phyloP scores from a whole-genome alignment of 139 green algal genomes.

The Chlorella sp. region DNA sequence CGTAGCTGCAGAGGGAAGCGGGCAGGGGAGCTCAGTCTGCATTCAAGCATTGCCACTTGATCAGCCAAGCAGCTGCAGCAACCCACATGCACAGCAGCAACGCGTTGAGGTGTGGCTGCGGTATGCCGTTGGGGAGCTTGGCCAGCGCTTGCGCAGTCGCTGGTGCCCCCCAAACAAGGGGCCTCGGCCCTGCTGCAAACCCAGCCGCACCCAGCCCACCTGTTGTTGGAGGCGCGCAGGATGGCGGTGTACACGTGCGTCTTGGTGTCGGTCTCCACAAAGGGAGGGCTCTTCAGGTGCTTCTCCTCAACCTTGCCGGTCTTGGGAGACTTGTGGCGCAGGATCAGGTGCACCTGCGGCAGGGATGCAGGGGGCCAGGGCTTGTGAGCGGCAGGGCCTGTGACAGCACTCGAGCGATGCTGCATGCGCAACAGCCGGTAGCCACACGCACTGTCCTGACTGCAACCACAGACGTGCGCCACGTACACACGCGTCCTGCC shows the following conservation, averaged over 20 bases:
- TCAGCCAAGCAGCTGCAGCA: not conserved
- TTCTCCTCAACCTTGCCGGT: constrained; percentile 93
- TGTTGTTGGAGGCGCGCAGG: constrained; percentile 77
- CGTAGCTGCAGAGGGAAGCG: constrained; percentile 53
- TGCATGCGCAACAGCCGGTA: no score
- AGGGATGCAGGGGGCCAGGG: not conserved
- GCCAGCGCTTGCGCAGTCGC: no score
- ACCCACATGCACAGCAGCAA: no score
- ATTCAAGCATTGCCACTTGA: no score
- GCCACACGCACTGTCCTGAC: not conserved
- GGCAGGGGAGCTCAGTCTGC: not conserved
- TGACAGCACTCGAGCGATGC: no score
- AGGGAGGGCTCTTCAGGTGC: constrained; percentile 82
- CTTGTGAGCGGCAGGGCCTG: not conserved
- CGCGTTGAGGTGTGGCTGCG: no score
- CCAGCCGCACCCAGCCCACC: no score
- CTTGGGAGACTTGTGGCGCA: constrained; percentile 82
- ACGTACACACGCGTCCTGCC: no score
- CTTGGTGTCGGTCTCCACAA: constrained; percentile 61
- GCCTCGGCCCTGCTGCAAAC: no score
- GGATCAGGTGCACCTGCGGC: constrained; percentile 91
- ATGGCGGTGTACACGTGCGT: constrained; percentile 84
- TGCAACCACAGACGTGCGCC: not conserved
- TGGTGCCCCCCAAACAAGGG: no score
- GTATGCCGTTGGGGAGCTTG: no score